Evolutionary conservation across 441 rosid genomes (phyloP), one percentile per base, ranked within the genome.

Genomic region (Melastoma candidum): DNA sequence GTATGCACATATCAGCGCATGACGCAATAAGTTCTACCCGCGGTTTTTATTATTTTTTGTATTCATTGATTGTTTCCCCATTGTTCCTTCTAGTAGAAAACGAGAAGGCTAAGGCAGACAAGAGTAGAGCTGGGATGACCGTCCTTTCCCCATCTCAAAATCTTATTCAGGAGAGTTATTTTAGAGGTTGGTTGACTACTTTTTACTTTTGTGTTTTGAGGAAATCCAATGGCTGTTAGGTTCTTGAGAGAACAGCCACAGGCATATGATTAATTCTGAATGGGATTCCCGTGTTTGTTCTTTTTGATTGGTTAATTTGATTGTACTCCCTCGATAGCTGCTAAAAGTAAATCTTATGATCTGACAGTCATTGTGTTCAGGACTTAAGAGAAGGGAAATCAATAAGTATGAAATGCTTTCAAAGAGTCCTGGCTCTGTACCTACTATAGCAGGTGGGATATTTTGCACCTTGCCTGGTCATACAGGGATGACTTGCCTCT

Each of bases 341-440:
- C 32, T 24, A 8, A 48, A 29, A 8, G 24, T 41, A 11, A 2
- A 0, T 25, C 46, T 12, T 26, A 14, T 11, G 22, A 17, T 44
- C 26, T 46, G 32, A 13, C 13, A 24, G 3, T 12, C 26, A 26
- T 56, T 56, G 11, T 47, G 47, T 12, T 8, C 68, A 79, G 94
- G 82, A 52, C 80, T 85, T 61, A 80, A 72, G 73, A 80, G 60
- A 73, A 74, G 64, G 41, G 82, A 76, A 58, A 26, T 71, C 59
- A 75, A 72, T 49, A 80, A 69, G 66, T 71, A 76, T 56, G 77
- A 67, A 54, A 58, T 61, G 26, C 53, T 56, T 29, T 59, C 63
- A 48, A 56, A 66, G 39, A 56, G 52, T 70, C 59, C 68, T 6
- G 67, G 69, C 55, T 55, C 63, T 11, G 62, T 65, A 43, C 24